Evolutionary conservation across 768 basidiomycete genomes (phyloP), one percentile per base, ranked within the genome.

Genomic region (Russula griseocarnosa): DNA sequence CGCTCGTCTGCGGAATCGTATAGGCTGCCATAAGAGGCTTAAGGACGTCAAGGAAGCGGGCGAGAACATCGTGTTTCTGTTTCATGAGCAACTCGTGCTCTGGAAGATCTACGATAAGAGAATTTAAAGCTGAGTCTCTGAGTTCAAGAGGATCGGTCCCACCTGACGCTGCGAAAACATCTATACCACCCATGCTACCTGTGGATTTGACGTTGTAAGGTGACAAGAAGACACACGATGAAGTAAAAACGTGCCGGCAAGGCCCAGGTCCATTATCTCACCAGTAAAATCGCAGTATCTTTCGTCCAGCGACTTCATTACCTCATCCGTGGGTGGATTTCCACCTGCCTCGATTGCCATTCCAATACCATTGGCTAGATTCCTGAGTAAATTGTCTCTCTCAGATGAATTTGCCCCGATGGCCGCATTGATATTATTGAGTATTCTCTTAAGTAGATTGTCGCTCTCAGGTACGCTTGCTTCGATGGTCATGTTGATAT

Each of bases 261-360:
- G 73, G 34, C 76, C 79, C 59, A 92, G 74, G 70, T 90, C 82
- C 10, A 82, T 83, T 18, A 78, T 78, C 49, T 81, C 77, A 2
- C 87, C 90, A 55, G 86, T 86, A 14, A 86, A 74, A 73, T 93
- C 92, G 67, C 91, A 93, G 70, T 93, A 94, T 3, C 88, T 86
- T 65, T 91, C 88, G 66, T 90, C 79, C 22, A 88, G 70, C 10
- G 85, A 84, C 71, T 92, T 90, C 67, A 91, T 87, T n/a, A n/a
- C n/a, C 46, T 83, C 78, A 70, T 86, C 79, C 52, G 32, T 32
- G 32, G 8, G 8, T 34, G 34, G 34, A 13, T 34, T 34, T 34
- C 34, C 34, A 2, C 34, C 34, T 34, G 34, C 11, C 34, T 34
- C 34, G 13, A 13, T 13, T 2, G 34, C 34, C 10, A 3, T 34